These are phyloP conservation scores for Effrenium voratum DNA, from an alignment of 73 alveolate genomes.

Conservation along the genomic window DNA sequence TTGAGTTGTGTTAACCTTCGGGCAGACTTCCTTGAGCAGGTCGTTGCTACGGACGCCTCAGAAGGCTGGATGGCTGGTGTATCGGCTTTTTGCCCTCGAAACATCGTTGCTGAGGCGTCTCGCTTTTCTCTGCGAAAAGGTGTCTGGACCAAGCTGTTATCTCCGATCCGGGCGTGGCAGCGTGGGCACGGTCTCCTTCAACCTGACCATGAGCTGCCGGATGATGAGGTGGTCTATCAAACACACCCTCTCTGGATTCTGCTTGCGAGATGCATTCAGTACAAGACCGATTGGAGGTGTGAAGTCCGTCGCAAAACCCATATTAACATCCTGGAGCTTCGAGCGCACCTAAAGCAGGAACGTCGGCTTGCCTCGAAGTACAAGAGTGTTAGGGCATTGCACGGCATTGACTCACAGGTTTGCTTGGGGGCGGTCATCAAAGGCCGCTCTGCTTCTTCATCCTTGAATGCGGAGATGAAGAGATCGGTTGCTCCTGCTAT, in stretches of 20 bases:
- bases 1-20: not conserved
- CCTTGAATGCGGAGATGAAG: not conserved
- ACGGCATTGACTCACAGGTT: not conserved
- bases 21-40: not conserved
- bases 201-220: not conserved
- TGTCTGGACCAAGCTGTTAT: not conserved
- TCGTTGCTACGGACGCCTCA: not conserved
- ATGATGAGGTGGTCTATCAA: not conserved
- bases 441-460: not conserved
- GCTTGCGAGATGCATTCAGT: not conserved
- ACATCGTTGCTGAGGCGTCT: not conserved
- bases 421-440: not conserved
- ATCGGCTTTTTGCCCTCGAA: not conserved
- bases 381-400: not conserved
- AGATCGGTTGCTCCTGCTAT: not conserved
- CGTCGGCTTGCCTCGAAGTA: not conserved
- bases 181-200: not conserved
- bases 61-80: not conserved
- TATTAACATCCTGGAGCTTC: not conserved
- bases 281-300: not conserved
- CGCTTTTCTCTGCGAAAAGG: not conserved
- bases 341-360: not conserved
- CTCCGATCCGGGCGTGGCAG: not conserved
- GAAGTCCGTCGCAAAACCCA: not conserved
- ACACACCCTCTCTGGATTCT: not conserved